These are phyloP conservation scores for Aciculosporium take DNA, from an alignment of 2,329 filamentous ascomycete genomes.

Conservation along the genomic window DNA sequence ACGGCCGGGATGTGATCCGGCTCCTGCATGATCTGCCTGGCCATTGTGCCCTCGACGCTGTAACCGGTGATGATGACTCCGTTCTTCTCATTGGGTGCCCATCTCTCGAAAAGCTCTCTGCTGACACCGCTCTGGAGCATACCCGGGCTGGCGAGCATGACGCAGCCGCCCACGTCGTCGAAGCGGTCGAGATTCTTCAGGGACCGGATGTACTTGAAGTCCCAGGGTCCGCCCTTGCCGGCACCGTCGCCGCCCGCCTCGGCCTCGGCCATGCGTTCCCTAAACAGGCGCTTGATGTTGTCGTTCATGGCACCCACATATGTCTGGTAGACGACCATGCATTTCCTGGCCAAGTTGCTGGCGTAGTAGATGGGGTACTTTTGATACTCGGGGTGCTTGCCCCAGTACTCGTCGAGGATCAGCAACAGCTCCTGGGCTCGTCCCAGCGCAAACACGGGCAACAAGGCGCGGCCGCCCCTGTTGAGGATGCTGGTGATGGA, in stretches of 20 bases:
- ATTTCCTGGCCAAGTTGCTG: constrained; percentile 84
- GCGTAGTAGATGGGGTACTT: constrained; percentile 95
- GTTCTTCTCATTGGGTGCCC: constrained; percentile 92
- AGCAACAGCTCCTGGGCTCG: constrained; percentile 86
- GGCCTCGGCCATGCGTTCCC: constrained; percentile 80
- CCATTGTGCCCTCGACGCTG: constrained; percentile 97
- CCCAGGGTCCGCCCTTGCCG: constrained; percentile 80
- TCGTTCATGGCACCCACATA: constrained; percentile 99
- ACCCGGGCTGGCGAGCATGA: constrained; percentile 94
- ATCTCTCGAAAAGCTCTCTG: constrained; percentile 80
- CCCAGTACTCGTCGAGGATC: constrained; percentile 96
- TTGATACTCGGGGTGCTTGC: constrained; percentile 73
- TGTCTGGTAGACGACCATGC: constrained; percentile 97
- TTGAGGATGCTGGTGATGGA: constrained; percentile 84
- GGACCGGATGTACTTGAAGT: constrained; percentile 87
- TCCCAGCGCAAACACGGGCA: constrained; percentile 91
- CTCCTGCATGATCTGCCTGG: constrained; percentile 86
- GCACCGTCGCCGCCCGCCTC: constrained; percentile 63
- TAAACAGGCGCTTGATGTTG: constrained; percentile 92
- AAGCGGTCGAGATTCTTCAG: constrained; percentile 89
- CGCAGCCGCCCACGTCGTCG: constrained; percentile 86
- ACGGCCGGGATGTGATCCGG: constrained; percentile 90
- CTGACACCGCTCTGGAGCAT: constrained; percentile 97
- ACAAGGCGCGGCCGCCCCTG: constrained; percentile 77
- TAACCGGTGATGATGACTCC: constrained; percentile 98